phyloP scores from a whole-genome alignment of 768 basidiomycete genomes.

The Aureoboletus auriporus region DNA sequence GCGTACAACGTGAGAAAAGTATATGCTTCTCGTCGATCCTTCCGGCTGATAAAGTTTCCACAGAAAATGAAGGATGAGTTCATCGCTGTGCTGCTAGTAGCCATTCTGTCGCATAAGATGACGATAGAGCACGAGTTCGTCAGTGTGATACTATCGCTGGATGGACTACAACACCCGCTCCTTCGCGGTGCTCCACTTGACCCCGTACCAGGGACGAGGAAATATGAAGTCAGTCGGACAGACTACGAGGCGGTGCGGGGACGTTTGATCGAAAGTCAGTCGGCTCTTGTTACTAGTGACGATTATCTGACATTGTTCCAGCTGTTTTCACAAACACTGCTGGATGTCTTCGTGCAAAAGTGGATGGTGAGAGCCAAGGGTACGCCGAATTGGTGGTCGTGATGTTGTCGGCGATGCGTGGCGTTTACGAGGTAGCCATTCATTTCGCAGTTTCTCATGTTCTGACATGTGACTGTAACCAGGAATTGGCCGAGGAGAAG shows the following conservation, averaged over 20 bases:
- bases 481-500: constrained; percentile 17
- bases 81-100: constrained; percentile 49
- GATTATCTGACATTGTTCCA: constrained; percentile 22
- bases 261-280: constrained; percentile 38
- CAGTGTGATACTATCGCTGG: constrained; percentile 54
- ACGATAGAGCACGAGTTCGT: constrained; percentile 59
- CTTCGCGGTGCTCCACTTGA: constrained; percentile 34
- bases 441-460: background rate
- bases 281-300: constrained; percentile 2
- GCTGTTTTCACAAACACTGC: constrained; percentile 46
- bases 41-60: constrained; percentile 1
- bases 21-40: background rate
- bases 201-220: constrained; percentile 15
- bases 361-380: constrained; percentile 33
- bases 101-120: constrained; percentile 43
- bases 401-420: constrained; percentile 52
- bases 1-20: constrained; percentile 50
- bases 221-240: constrained; percentile 28
- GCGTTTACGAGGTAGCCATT: constrained; percentile 39
- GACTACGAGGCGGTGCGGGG: constrained; percentile 34
- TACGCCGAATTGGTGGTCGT: constrained; percentile 40
- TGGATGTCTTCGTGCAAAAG: constrained; percentile 29
- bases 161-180: constrained; percentile 50
- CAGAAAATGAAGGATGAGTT: constrained; percentile 49
- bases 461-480: constrained; percentile 1